phyloP scores from a whole-genome alignment of 768 basidiomycete genomes.

The Daedalea quercina region DNA sequence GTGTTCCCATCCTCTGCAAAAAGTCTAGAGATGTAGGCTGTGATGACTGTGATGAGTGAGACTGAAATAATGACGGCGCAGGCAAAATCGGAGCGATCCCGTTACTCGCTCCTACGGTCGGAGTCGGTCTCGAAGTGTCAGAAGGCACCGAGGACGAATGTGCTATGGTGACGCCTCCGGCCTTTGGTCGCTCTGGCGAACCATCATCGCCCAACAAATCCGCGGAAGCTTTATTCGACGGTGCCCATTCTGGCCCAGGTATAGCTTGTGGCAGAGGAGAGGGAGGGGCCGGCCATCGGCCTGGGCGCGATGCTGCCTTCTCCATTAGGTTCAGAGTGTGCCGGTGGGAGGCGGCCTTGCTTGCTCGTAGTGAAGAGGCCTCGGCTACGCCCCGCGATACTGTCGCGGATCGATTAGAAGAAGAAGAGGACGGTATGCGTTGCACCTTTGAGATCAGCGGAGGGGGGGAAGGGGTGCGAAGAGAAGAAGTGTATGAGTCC shows the following conservation, averaged over 20 bases:
- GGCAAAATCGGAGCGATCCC: neutral
- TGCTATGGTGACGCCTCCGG: neutral
- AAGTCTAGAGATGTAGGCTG: slow-evolving; percentile 1
- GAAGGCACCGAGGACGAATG: neutral
- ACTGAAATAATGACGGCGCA: slow-evolving; percentile 19
- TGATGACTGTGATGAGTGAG: slow-evolving; percentile 3
- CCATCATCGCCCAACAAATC: slow-evolving; percentile 24
- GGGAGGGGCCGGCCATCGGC: slow-evolving; percentile 40
- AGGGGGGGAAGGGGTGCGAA: slow-evolving; percentile 40
- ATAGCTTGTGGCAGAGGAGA: slow-evolving; percentile 38
- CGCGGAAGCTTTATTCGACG: slow-evolving; percentile 11
- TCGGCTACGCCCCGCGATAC: too few species aligned
- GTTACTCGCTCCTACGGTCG: neutral
- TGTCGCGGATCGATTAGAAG: too few species aligned
- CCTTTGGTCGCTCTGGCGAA: slow-evolving; percentile 9
- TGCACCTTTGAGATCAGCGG: slow-evolving; percentile 16
- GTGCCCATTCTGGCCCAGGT: slow-evolving; percentile 3
- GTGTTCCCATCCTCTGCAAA: neutral
- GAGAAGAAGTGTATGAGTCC: slow-evolving; percentile 32
- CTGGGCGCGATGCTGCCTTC: slow-evolving; percentile 42
- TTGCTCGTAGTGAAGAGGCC: slow-evolving; percentile 1
- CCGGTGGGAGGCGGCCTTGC: slow-evolving; percentile 39
- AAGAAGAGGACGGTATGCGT: neutral
- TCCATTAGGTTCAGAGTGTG: slow-evolving; percentile 55
- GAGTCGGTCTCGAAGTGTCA: neutral